A percentile compares a stretch with the other conserved stretches of the same genome.
Evolutionary conservation across 257 asterid genomes (phyloP).

Genomic region (Petunia axillaris): DNA sequence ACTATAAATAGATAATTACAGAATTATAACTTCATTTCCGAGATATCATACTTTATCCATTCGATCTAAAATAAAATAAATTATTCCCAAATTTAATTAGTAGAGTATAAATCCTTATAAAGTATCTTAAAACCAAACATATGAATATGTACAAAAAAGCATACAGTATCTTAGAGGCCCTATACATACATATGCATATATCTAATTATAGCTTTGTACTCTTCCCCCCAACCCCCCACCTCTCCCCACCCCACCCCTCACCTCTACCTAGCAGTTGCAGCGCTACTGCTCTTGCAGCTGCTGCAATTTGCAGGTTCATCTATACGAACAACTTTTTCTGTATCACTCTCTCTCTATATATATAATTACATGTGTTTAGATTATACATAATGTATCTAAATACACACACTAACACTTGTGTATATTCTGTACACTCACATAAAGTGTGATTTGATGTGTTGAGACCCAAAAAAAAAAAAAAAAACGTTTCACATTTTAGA

Average conservation of each 20-base stretch:
- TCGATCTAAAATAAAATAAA: too few relatives aligned
- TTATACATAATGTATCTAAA: neutral
- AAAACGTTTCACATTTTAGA: constrained; percentile 40
- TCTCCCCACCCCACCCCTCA: neutral
- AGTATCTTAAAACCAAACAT: neutral
- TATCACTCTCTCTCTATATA: constrained; percentile 12
- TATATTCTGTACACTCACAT: constrained; percentile 23
- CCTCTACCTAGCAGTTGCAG: constrained; percentile 66
- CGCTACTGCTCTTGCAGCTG: constrained; percentile 73
- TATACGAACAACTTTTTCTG: constrained; percentile 30
- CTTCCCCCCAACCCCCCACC: neutral
- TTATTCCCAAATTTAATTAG: too few relatives aligned
- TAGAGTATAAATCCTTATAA: neutral
- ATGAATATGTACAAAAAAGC: constrained; percentile 10
- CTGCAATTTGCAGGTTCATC: constrained; percentile 57
- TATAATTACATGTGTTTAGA: neutral
- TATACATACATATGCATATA: constrained; percentile 38
- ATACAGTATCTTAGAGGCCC: constrained; percentile 36
- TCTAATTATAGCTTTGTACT: constrained; percentile 29
- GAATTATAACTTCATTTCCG: too few relatives aligned
- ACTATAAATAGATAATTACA: too few relatives aligned
- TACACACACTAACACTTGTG: constrained; percentile 17
- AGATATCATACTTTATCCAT: too few relatives aligned
- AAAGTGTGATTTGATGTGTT: constrained; percentile 51
- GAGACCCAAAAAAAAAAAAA: neutral